Base-by-base conservation (phyloP, 192 early-diverging fungal species). In the Backusella tuberculispora region DNA sequence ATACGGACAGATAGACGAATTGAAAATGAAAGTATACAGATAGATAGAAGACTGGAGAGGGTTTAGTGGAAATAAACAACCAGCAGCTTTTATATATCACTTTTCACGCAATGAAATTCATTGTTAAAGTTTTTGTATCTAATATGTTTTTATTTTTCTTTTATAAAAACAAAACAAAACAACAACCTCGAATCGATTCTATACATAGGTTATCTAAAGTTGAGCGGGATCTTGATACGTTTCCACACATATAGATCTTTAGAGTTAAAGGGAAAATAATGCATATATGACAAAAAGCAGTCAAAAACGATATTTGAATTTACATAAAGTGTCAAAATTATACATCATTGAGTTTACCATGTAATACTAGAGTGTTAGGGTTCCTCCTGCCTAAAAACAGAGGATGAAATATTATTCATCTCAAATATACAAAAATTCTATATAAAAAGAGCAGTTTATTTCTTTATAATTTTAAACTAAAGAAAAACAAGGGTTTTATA, bases 1-100 rank as follows among this genome's bases (percentile, higher is more conserved):
- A 10, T 26, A n/a, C 21, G 9, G 10, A 60, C 4, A 26, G 21
- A 60, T 24, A 60, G 53, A 60, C 53, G 24, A 26, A 60, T 60
- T 29, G 53, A 60, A 60, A 60, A 60, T 60, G 9, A 60, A 60
- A 50, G 6, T 50, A 21, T 53, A n/a, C n/a, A 53, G 21, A 53
- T 34, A 34, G 17, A 21, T 3, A 60, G 53, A 3, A 29, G 12
- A 60, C 53, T 60, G 26, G 13, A 60, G 10, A 26, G n/a, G 8
- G 5, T 50, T 50, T 50, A 7, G 8, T 12, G 45, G 14, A 50
- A 50, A 50, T 50, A 50, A 50, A 21, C 21, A 34, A 34, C 29
- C 29, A 34, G 29, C 1, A 34, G 29, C 2, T 34, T 9, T 60
- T 13, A 60, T 24, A 60, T 60, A 60, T 21, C 53, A 8, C 26